Evolutionary conservation across 2,329 filamentous ascomycete species (phyloP), one percentile per base, ranked within the genome.

Genomic region (Lecanicillium sp.): DNA sequence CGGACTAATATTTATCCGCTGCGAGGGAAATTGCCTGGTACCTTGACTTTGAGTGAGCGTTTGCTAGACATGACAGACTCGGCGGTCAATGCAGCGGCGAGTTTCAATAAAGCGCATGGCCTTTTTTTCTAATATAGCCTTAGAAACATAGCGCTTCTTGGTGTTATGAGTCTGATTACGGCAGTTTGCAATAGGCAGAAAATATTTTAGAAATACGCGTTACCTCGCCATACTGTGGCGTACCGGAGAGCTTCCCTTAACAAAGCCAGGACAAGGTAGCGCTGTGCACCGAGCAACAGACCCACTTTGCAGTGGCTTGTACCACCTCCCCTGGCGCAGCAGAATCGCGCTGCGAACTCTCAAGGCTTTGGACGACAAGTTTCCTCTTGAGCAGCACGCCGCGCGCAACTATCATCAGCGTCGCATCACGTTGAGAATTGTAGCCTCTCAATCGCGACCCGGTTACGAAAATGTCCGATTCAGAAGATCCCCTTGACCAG

Each of bases 401-500:
- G 26, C 24, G 38, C 38, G 30, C 45, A 37, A 29, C 10, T 14
- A 23, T 41, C 37, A 21, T 24, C 38, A 21, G 20, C 19, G 38
- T 48, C 38, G 45, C 45, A 29, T 42, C 14, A 14, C n/a, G 15
- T 30, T 17, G 11, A 36, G 21, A 41, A 15, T 15, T 12, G 26
- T 11, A 5, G 14, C 24, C 14, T 30, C n/a, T 17, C 17, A 30
- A 48, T 42, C 45, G 32, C 24, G 30, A n/a, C 30, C 5, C 14
- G 9, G 33, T 11, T 26, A n/a, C 10, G 55, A 59, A 36, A 40
- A 80, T 80, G 77, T 80, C 77, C 15, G 76, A 79, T 56, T 76
- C 75, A 1, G 77, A 80, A 53, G 76, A 78, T 46, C 65, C 67
- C 46, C 62, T 77, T 56, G 74, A 77, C 42, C 66, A 68, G 50